Evolutionary conservation across 2,329 filamentous ascomycete species (phyloP), one percentile per base, ranked within the genome.

Genomic region (Harringtonia aguacate): DNA sequence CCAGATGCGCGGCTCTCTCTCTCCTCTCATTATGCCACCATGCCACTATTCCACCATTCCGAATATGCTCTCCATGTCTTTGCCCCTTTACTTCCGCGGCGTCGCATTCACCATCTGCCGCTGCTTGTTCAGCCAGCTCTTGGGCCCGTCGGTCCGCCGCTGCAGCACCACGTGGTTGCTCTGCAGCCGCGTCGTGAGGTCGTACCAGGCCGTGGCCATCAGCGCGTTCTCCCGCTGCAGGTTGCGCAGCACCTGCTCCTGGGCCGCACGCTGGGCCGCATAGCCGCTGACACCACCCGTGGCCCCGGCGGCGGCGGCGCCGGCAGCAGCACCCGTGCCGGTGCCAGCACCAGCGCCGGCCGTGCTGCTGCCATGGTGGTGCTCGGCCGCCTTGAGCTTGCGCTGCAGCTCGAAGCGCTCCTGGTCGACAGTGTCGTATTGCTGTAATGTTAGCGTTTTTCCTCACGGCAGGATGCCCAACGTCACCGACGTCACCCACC

Each of bases 61-160:
- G n/a, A n/a, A n/a, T n/a, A n/a, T n/a, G n/a, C n/a, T n/a, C n/a
- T n/a, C n/a, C n/a, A n/a, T 35, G 17, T n/a, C 33, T 35, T n/a
- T 34, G 15, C n/a, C 5, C 17, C 21, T 14, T 22, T 29, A 28
- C 24, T 22, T 28, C 3, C 36, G 15, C 36, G 37, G 31, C 30
- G 22, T 40, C 20, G 31, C 71, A 61, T 81, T 80, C 52, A 83
- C 76, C 68, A 80, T 70, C 58, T 79, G 76, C 58, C 86, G 75
- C 70, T 92, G 86, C 68, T 85, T 88, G 56, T 85, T 85, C 54
- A 94, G 65, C 84, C 85, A 94, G 63, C 84, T 89, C 63, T 79
- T 82, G 14, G 85, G 83, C 53, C 75, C 75, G 54, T 90, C 84
- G 53, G 78, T 77, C 53, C 84, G 73, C 52, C 86, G 70, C 57